Conservation (phyloP, 108 stramenopile genomes). For the Parietichytrium sp. region DNA sequence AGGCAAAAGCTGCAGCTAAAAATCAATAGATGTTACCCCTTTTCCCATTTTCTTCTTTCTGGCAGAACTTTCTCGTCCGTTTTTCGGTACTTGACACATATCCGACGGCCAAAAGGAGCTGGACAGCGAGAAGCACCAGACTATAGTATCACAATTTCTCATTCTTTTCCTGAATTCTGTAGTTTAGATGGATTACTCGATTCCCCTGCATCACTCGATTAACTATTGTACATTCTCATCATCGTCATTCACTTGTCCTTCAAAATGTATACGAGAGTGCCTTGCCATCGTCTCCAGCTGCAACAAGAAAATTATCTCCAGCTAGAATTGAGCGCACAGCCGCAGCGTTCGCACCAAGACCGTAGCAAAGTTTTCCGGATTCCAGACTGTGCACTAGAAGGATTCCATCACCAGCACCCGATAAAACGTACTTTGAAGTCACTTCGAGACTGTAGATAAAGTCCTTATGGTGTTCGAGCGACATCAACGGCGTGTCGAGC, state of each 20-base stretch:
- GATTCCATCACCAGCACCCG: not conserved
- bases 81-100: too few species aligned
- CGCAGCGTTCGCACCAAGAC: conserved; percentile 14
- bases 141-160: too few species aligned
- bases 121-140: too few species aligned
- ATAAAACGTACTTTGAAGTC: not conserved
- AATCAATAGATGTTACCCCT: not conserved
- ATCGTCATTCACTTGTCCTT: too few species aligned
- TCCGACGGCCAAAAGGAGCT: too few species aligned
- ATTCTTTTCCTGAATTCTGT: too few species aligned
- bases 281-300: conserved; percentile 21
- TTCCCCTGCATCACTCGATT: too few species aligned
- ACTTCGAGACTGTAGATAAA: conserved; percentile 31
- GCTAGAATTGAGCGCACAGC: conserved; percentile 13
- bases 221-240: too few species aligned
- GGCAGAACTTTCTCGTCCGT: too few species aligned
- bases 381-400: not conserved
- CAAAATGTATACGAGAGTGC: conserved; percentile 5
- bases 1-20: not conserved
- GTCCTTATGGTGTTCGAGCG: conserved; percentile 18
- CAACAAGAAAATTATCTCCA: not conserved
- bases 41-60: not conserved
- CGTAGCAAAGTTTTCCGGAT: not conserved
- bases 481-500: not conserved
- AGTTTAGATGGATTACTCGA: too few species aligned